These are phyloP conservation scores for Yamadazyma membranifaciens DNA, from an alignment of 1,139 yeast species.

Conservation along the genomic window DNA sequence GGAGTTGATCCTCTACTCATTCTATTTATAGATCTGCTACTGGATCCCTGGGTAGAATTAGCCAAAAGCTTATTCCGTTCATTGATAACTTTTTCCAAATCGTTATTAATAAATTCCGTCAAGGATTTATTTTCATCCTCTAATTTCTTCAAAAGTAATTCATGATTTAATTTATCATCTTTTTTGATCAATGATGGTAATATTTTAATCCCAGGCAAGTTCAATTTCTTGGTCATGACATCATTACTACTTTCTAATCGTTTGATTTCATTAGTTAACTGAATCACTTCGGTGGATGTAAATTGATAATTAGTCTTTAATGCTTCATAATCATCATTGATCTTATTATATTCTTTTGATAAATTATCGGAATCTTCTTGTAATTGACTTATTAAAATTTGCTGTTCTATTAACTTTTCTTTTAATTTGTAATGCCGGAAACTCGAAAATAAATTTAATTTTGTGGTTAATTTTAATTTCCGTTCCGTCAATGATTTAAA, in stretches of 20 bases:
- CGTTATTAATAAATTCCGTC: slow-evolving; percentile 27
- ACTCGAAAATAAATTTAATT: slow-evolving; percentile 19
- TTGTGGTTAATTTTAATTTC: slow-evolving; percentile 18
- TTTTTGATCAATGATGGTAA: slow-evolving; percentile 39
- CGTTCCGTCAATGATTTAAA: slow-evolving; percentile 19
- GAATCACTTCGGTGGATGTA: slow-evolving; percentile 56
- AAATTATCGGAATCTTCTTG: slow-evolving; percentile 5
- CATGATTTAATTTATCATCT: slow-evolving; percentile 33
- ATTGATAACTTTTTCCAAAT: slow-evolving; percentile 37
- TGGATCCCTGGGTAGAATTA: slow-evolving; percentile 23
- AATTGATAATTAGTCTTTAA: slow-evolving; percentile 51
- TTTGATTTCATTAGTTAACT: slow-evolving; percentile 35
- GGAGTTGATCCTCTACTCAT: slow-evolving; percentile 44
- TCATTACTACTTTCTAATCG: slow-evolving; percentile 26
- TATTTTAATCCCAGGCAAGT: slow-evolving; percentile 43
- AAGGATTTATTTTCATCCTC: slow-evolving; percentile 36
- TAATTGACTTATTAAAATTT: slow-evolving; percentile 27
- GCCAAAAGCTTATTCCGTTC: slow-evolving; percentile 40
- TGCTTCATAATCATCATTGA: slow-evolving; percentile 35
- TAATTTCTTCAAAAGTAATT: slow-evolving; percentile 25
- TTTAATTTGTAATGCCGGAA: slow-evolving; percentile 6
- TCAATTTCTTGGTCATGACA: slow-evolving; percentile 31
- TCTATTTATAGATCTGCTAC: slow-evolving; percentile 36
- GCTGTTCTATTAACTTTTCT: slow-evolving; percentile 23
- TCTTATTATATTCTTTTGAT: slow-evolving; percentile 23